Conservation (phyloP, 352 stramenopile species). For the Elongisporangium anandrum region DNA sequence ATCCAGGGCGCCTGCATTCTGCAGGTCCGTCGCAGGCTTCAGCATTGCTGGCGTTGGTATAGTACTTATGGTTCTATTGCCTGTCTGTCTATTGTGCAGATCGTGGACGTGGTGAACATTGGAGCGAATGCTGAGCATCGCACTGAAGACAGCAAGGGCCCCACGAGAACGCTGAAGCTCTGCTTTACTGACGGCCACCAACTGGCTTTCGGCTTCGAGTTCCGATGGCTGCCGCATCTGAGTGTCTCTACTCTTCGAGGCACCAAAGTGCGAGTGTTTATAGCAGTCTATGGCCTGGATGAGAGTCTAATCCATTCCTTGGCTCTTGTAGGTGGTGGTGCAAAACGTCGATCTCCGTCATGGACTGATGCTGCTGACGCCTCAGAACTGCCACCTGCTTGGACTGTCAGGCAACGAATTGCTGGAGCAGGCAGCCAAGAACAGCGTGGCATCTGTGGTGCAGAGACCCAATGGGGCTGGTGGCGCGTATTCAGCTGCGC, state of each 20-base stretch:
- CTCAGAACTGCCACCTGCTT: slow-evolving; percentile 61
- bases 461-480: not conserved
- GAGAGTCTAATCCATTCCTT: not conserved
- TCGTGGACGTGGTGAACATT: slow-evolving; percentile 80
- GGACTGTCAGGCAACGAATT: slow-evolving; percentile 27
- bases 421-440: slow-evolving; percentile 12
- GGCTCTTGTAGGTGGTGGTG: slow-evolving; percentile 33
- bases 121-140: slow-evolving; percentile 68
- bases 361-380: slow-evolving; percentile 63
- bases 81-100: slow-evolving; percentile 25
- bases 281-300: not conserved
- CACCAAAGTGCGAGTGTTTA: slow-evolving; percentile 38
- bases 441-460: not conserved
- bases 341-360: slow-evolving; percentile 66
- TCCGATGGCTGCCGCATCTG: slow-evolving; percentile 43
- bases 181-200: slow-evolving; percentile 76
- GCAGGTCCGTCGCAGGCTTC: slow-evolving; percentile 29
- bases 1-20: slow-evolving; percentile 70
- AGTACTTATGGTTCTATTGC: not conserved
- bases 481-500: slow-evolving; percentile 53
- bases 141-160: slow-evolving; percentile 54
- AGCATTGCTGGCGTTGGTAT: not conserved
- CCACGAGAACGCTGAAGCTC: slow-evolving; percentile 76
- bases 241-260: slow-evolving; percentile 47
- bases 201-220: slow-evolving; percentile 75